phyloP scores from a whole-genome alignment of 2,329 filamentous ascomycete species.

The Cercospora nicotianae region DNA sequence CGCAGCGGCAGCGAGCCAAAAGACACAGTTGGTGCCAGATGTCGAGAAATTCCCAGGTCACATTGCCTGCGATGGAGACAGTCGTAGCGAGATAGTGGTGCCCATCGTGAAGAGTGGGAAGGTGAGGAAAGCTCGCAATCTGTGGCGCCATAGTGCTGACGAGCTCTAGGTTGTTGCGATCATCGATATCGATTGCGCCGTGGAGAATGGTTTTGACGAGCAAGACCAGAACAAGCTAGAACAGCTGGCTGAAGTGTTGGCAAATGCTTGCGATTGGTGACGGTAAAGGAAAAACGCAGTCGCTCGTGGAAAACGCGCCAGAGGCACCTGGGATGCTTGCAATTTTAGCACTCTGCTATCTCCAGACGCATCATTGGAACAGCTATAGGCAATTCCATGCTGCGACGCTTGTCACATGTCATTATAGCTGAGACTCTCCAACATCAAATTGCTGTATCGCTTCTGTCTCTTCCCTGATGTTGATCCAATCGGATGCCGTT shows the following conservation, averaged over 20 bases:
- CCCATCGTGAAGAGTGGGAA: conserved; percentile 60
- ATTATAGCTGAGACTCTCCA: not conserved
- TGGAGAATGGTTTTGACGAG: conserved; percentile 65
- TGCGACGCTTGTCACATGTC: not conserved
- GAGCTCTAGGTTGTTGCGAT: conserved; percentile 62
- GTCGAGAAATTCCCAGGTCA: conserved; percentile 76
- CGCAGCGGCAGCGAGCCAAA: conserved; percentile 59
- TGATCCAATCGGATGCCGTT: not conserved
- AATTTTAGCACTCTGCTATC: not conserved
- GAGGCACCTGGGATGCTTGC: not conserved
- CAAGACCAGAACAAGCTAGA: conserved; percentile 67
- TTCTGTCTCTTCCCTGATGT: not conserved
- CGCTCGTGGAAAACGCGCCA: not conserved
- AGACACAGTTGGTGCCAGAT: conserved; percentile 66
- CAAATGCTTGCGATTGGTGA: conserved; percentile 64
- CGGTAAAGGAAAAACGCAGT: not conserved
- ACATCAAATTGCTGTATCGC: not conserved
- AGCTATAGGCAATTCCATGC: not conserved
- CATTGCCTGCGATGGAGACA: conserved; percentile 77
- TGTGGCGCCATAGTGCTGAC: not conserved
- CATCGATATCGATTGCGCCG: conserved; percentile 77
- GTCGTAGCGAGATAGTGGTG: conserved; percentile 78
- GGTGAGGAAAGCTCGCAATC: conserved; percentile 39
- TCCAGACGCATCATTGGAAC: not conserved
- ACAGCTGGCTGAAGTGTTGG: conserved; percentile 61